Conservation (phyloP, 2,329 filamentous ascomycete genomes). For the Trichoderma atroviride region DNA sequence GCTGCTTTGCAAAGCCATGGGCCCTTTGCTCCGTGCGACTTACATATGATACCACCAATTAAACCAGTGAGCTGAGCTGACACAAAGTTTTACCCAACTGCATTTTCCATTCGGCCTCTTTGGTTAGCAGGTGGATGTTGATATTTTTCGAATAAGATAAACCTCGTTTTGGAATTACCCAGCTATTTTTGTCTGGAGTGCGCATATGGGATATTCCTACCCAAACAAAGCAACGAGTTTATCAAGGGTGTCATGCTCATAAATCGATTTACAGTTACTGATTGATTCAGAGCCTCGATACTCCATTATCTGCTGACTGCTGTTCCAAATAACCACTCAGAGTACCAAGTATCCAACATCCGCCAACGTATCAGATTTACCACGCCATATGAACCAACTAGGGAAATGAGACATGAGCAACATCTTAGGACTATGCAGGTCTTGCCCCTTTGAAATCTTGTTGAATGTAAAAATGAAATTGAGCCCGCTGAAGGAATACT, state of each 20-base stretch:
- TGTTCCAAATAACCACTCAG: not conserved
- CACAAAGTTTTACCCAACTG: not conserved
- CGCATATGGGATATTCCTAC: not conserved
- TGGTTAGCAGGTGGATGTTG: not conserved
- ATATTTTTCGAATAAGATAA: not conserved
- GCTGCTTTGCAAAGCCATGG: not conserved
- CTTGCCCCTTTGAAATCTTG: not conserved
- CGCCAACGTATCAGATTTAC: not conserved
- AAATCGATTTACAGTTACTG: too few species aligned
- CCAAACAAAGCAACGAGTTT: not conserved
- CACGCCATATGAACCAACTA: not conserved
- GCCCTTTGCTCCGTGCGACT: constrained; percentile 4
- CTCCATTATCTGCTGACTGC: not conserved
- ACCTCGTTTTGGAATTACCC: not conserved
- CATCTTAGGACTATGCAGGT: not conserved
- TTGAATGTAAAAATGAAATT: not conserved
- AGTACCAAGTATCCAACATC: not conserved
- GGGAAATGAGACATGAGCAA: constrained; percentile 5
- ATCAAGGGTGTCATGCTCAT: not conserved
- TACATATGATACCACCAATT: not conserved
- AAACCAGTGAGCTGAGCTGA: not conserved
- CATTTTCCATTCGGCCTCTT: not conserved
- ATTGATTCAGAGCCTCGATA: not conserved
- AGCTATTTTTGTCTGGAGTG: not conserved
- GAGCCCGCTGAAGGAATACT: constrained; percentile 1